These are phyloP conservation scores for Plasmodium malariae DNA, from an alignment of 169 alveolate species.

Conservation along the genomic window DNA sequence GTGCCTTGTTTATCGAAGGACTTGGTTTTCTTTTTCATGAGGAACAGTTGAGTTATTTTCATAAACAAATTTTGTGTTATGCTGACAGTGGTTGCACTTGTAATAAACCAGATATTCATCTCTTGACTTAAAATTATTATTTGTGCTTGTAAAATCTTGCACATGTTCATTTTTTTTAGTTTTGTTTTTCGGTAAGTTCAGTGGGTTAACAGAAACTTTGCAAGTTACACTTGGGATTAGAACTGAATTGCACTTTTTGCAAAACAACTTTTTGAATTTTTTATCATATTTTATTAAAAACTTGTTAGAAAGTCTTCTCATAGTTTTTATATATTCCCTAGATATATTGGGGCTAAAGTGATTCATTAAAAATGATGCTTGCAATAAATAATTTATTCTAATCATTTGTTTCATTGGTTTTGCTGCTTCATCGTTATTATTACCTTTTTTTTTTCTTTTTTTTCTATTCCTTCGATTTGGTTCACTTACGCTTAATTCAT, in stretches of 20 bases:
- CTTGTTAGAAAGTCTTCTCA: slow-evolving; percentile 74
- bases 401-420: slow-evolving; percentile 73
- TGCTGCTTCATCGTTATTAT: slow-evolving; percentile 19
- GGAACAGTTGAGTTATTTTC: slow-evolving; percentile 14
- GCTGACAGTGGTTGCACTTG: slow-evolving; percentile 62
- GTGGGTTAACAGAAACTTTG: slow-evolving; percentile 54
- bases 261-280: slow-evolving; percentile 69
- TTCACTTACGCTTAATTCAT: slow-evolving; percentile 16
- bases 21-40: background rate
- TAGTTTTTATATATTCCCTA: slow-evolving; percentile 69
- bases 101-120: slow-evolving; percentile 62
- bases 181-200: slow-evolving; percentile 43
- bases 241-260: slow-evolving; percentile 76
- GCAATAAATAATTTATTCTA: slow-evolving; percentile 73
- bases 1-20: background rate
- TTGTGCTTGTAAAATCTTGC: slow-evolving; percentile 10
- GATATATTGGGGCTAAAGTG: slow-evolving; percentile 45
- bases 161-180: slow-evolving; percentile 4
- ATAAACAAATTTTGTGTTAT: slow-evolving; percentile 65
- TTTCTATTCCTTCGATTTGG: slow-evolving; percentile 25
- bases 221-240: slow-evolving; percentile 75
- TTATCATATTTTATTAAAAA: slow-evolving; percentile 68
- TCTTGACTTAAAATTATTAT: slow-evolving; percentile 28
- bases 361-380: slow-evolving; percentile 69
- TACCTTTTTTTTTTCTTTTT: slow-evolving; percentile 42